phyloP scores from a whole-genome alignment of 2,329 filamentous ascomycete species.

The Botrytis medusae region DNA sequence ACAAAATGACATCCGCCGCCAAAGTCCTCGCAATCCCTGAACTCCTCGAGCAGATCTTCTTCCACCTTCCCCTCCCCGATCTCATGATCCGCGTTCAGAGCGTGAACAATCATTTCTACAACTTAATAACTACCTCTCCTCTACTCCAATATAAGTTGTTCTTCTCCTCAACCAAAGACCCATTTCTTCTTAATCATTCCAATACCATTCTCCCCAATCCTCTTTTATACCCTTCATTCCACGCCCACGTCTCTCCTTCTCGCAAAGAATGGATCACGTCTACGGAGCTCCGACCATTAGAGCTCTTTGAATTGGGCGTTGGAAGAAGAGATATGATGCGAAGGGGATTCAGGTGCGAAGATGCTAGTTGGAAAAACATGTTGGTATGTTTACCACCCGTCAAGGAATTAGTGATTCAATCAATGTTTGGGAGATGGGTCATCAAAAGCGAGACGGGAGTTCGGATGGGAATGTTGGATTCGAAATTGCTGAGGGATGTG shows the following conservation, averaged over 20 bases:
- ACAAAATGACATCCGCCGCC: neutral
- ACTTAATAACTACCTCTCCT: neutral
- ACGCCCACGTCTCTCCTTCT: neutral
- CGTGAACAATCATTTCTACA: neutral
- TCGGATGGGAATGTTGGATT: neutral
- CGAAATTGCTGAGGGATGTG: neutral
- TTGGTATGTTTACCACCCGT: neutral
- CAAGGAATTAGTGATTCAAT: neutral
- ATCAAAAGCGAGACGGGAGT: neutral
- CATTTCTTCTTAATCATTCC: neutral
- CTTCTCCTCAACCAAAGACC: neutral
- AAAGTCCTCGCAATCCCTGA: neutral
- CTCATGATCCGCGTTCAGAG: neutral
- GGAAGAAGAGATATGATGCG: neutral
- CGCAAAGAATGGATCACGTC: neutral
- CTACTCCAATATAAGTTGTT: neutral
- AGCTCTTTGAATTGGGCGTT: neutral
- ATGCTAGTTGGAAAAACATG: neutral
- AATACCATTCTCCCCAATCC: neutral
- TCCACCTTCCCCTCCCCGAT: neutral
- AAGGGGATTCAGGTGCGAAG: neutral
- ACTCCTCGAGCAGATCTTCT: neutral
- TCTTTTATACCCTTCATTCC: neutral
- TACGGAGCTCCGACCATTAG: neutral
- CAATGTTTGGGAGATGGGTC: neutral